These are phyloP conservation scores for Apophysomyces trapeziformis DNA, from an alignment of 371 early-diverging fungal species.

Conservation along the genomic window DNA sequence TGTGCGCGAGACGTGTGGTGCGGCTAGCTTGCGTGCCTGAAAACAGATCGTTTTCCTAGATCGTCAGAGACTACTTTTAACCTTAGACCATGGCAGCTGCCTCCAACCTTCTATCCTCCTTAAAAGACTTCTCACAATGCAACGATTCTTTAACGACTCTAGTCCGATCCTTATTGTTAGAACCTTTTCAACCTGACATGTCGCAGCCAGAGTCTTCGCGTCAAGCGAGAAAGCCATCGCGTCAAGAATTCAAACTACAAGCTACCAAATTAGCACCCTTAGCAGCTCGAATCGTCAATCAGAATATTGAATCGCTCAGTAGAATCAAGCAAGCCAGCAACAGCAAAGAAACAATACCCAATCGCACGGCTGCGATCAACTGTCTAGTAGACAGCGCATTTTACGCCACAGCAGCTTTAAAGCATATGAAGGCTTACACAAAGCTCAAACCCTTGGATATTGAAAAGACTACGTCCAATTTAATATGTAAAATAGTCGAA, in stretches of 20 bases:
- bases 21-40: too few species aligned
- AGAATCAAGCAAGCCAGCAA: conserved; percentile 20
- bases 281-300: conserved; percentile 46
- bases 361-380: conserved; percentile 23
- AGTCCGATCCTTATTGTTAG: conserved; percentile 32
- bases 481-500: conserved; percentile 50
- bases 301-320: conserved; percentile 35
- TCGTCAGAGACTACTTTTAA: neutral
- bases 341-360: neutral
- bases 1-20: too few species aligned
- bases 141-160: conserved; percentile 29
- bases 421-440: conserved; percentile 40
- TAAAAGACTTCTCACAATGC: conserved; percentile 29
- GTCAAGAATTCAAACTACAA: conserved; percentile 30
- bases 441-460: conserved; percentile 43
- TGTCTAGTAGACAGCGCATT: conserved; percentile 45
- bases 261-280: conserved; percentile 35
- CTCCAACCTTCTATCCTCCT: conserved; percentile 3
- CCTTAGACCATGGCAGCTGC: neutral
- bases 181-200: conserved; percentile 40
- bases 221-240: conserved; percentile 23
- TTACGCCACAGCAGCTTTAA: conserved; percentile 38
- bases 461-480: conserved; percentile 48
- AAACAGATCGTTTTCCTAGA: neutral
- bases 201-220: conserved; percentile 13